Evolutionary conservation across 768 basidiomycete species (phyloP), one percentile per base, ranked within the genome.

Genomic region (Butyriboletus loyo): DNA sequence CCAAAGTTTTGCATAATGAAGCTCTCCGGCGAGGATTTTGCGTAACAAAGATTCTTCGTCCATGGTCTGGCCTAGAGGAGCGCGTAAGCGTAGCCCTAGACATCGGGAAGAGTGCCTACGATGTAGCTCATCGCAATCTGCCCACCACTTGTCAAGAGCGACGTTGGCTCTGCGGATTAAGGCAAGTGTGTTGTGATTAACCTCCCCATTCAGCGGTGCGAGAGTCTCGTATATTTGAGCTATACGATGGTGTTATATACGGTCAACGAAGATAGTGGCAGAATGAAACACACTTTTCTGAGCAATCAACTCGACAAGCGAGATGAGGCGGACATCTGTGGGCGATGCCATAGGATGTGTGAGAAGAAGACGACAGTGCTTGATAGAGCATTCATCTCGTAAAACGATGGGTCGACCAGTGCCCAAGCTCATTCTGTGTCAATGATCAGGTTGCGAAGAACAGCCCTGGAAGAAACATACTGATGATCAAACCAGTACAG

Each of bases 401-500:
- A 98, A 73, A 32, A 97, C 84, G 51, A 96, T 85, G 7, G 94
- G 94, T 34, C 93, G 83, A 43, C 93, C 94, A 7, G 90, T 95
- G 5, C 92, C 92, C 53, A 97, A 75, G 68, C 90, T 92, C 85
- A 94, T 89, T 69, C 90, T 92, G 52, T 44, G 17, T 19, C 41
- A 55, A 42, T 43, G 31, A 54, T 66, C 44, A 70, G 49, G n/a
- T 19, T 15, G 24, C 25, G 21, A 4, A 40, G 5, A 44, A 36
- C 17, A 14, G 17, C 7, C 7, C 7, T 0, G n/a, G 19, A 56
- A 52, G 31, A 49, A 49, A 76, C 87, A 56, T 62, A 92, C 91
- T 94, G 89, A 73, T 94, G 93, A 73, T 96, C 94, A 63, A 96
- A 92, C 90, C 92, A 92, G 67, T 95, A 96, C 38, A 96, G 79